A percentile compares a stretch with the other conserved stretches of the same genome.
Evolutionary conservation across 2,329 filamentous ascomycete species (phyloP).

Genomic region (Paramyrothecium roridum): DNA sequence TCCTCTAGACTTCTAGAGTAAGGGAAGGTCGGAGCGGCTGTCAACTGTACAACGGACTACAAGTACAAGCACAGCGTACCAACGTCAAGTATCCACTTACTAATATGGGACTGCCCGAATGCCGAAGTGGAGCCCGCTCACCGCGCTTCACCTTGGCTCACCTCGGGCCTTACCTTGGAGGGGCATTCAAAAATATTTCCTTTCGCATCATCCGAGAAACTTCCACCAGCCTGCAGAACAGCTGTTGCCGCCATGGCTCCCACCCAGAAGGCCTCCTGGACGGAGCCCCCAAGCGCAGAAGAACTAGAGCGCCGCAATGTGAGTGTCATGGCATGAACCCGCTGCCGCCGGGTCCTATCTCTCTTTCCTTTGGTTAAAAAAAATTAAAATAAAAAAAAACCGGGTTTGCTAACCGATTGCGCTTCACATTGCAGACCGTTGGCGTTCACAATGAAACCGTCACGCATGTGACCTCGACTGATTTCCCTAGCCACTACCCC

Average conservation of each 20-base stretch:
- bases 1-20: no score
- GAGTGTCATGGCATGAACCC: conserved; percentile 12
- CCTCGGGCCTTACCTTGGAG: conserved; percentile 17
- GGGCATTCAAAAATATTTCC: conserved; percentile 27
- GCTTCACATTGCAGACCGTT: conserved; percentile 61
- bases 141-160: conserved; percentile 7
- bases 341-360: background rate
- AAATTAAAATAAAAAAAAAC: no score
- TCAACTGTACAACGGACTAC: background rate
- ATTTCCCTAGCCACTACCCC: conserved; percentile 88
- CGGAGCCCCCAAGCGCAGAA: conserved; percentile 42
- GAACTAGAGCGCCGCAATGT: conserved; percentile 63
- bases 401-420: conserved; percentile 3
- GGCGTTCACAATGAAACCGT: conserved; percentile 88
- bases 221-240: conserved; percentile 3
- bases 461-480: conserved; percentile 81
- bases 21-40: no score
- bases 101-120: background rate
- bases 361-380: background rate
- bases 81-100: background rate
- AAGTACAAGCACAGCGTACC: no score
- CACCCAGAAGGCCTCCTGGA: conserved; percentile 29
- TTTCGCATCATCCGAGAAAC: conserved; percentile 2
- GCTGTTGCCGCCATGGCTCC: conserved; percentile 25
- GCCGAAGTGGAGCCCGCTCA: background rate